These are phyloP conservation scores for Amaranthus palmeri DNA, from an alignment of 148 eudicot genomes.

Conservation along the genomic window DNA sequence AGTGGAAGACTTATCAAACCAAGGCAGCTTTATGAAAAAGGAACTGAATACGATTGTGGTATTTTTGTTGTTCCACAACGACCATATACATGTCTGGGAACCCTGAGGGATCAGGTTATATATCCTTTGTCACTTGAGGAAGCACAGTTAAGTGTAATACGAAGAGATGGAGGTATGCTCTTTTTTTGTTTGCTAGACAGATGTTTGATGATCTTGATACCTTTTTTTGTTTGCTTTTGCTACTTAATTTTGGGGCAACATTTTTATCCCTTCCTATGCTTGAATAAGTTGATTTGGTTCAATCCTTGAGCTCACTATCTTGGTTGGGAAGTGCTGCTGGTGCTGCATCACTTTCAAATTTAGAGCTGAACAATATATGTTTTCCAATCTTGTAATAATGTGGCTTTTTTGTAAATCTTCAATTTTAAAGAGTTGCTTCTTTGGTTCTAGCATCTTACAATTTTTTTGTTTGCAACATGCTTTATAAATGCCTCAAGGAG, in stretches of 20 bases:
- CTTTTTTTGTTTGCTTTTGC: neutral
- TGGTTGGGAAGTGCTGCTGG: too few relatives aligned
- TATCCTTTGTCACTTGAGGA: constrained; percentile 78
- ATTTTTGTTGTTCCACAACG: constrained; percentile 87
- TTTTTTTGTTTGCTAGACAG: neutral
- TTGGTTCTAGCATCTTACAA: neutral
- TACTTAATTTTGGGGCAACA: neutral
- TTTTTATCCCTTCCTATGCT: neutral
- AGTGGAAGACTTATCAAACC: constrained; percentile 71
- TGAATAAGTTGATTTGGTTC: too few relatives aligned
- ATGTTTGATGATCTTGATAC: neutral
- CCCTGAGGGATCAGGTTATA: constrained; percentile 88
- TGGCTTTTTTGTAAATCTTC: too few relatives aligned
- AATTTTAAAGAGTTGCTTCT: too few relatives aligned
- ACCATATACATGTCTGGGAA: constrained; percentile 94
- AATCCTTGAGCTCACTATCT: too few relatives aligned
- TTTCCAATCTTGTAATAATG: too few relatives aligned
- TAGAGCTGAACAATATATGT: too few relatives aligned
- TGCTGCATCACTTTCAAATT: too few relatives aligned
- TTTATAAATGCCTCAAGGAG: neutral
- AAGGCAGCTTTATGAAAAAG: constrained; percentile 43
- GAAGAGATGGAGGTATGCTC: constrained; percentile 34
- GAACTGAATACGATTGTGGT: constrained; percentile 53
- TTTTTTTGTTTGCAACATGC: neutral
- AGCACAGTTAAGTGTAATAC: constrained; percentile 56